Base-by-base conservation (phyloP, 2,329 filamentous ascomycete species). In the Alternaria sp. region DNA sequence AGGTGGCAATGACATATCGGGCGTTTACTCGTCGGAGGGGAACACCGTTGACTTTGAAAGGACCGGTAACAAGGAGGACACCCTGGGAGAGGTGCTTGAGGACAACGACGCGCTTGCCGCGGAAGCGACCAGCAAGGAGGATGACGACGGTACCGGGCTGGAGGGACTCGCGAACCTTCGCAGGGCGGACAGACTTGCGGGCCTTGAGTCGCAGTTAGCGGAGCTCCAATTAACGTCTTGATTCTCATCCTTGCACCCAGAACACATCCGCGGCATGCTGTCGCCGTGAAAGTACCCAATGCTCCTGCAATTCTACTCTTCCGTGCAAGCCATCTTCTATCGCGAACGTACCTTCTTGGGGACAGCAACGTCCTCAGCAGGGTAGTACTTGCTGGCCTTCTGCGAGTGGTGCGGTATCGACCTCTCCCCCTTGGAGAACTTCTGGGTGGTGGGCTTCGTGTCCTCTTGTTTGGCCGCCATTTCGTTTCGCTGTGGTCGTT, bases 1-100 rank as follows among this genome's bases (percentile, higher is more conserved):
- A 92, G 78, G 92, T 96, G 79, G 91, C 92, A 81, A 96, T 96
- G 80, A 96, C 92, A 84, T 95, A 96, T 83, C 91, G 90, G 80
- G 92, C 86, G 86, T 96, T 96, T 81, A 96, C 91, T 82, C 86
- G 89, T 84, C 95, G 90, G 79, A 99, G 90, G 75, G 95, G 95
- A 72, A 99, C 95, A 83, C 95, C 95, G 86, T 99, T 99, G 86
- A 99, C 90, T 90, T 98, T 99, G 91, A 98, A 99, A 81, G 95
- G 95, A 78, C 95, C 95, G 80, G 95, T 99, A 78, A 99, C 93
- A 81, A 99, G 92, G 82, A 99, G 93, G 72, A 97, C 92, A 85
- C 95, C 95, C 86, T 97, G 92, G 80, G 92, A 87, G 79, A 99
- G 93, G 83, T 90, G 88, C 90, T 98, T 98, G 82, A 99, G 91